These are phyloP conservation scores for Arthrinium phaeospermum DNA, from an alignment of 2,329 filamentous ascomycete species.

Conservation along the genomic window DNA sequence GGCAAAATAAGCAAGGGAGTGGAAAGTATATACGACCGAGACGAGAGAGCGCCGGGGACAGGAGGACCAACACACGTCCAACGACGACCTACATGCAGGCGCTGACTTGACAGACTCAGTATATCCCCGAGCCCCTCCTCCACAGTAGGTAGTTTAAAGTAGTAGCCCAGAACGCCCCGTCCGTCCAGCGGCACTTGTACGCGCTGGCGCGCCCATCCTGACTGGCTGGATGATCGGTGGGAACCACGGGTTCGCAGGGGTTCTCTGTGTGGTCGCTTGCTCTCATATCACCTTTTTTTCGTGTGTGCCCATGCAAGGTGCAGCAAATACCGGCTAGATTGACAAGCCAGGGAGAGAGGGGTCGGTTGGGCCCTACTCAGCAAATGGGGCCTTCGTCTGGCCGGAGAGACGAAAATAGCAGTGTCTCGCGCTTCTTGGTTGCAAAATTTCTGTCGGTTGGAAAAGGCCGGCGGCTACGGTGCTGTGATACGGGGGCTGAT, in stretches of 20 bases:
- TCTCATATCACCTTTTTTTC: conserved; percentile 2
- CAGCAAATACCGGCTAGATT: background rate
- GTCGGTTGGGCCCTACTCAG: conserved; percentile 11
- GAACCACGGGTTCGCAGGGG: background rate
- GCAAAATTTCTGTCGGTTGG: conserved; percentile 1
- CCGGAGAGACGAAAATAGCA: conserved; percentile 15
- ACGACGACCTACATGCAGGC: background rate
- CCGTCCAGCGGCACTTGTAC: conserved; percentile 16
- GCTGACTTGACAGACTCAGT: background rate
- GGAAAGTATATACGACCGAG: conserved; percentile 10
- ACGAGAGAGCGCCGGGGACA: background rate
- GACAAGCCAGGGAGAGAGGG: conserved; percentile 3
- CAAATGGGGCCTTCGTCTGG: conserved; percentile 5
- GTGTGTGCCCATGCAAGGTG: conserved; percentile 3
- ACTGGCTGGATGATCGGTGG: conserved; percentile 12
- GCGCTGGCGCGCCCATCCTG: conserved; percentile 11
- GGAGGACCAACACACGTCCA: background rate
- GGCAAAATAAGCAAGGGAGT: conserved; percentile 13
- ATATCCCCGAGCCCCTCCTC: conserved; percentile 10
- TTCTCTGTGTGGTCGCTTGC: conserved; percentile 7
- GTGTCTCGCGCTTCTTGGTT: conserved; percentile 16
- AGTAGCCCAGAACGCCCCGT: background rate
- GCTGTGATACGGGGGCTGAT: conserved; percentile 11
- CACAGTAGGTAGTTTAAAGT: background rate
- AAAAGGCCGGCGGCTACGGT: conserved; percentile 2